These are phyloP conservation scores for Firmiana major DNA, from an alignment of 345 rosid species.

Conservation along the genomic window DNA sequence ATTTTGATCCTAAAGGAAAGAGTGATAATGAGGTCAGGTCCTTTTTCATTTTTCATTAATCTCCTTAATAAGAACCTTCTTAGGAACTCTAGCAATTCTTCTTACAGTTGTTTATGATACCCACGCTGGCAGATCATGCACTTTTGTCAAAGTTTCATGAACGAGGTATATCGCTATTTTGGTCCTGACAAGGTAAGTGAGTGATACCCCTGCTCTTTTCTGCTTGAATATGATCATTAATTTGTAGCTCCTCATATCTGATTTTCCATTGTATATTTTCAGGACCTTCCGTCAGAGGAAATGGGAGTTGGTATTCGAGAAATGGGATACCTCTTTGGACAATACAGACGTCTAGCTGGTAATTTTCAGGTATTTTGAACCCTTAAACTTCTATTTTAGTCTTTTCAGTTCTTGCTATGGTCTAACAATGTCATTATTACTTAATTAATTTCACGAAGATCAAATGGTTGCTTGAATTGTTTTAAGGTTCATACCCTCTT, in stretches of 20 bases:
- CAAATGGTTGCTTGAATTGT: neutral
- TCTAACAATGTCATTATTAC: neutral
- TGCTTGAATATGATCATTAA: neutral
- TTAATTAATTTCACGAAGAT: constrained; percentile 3
- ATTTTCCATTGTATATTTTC: constrained; percentile 11
- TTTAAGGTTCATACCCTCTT: neutral
- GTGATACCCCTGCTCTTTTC: neutral
- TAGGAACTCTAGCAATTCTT: constrained; percentile 25
- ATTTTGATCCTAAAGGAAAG: constrained; percentile 97
- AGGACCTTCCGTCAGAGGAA: constrained; percentile 99
- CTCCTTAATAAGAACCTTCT: constrained; percentile 12
- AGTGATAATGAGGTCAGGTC: constrained; percentile 86
- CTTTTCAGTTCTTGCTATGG: constrained; percentile 10
- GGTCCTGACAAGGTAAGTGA: constrained; percentile 86
- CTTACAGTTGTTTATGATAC: constrained; percentile 32
- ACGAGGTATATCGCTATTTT: constrained; percentile 83
- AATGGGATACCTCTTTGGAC: constrained; percentile 98
- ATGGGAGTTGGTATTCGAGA: constrained; percentile 96
- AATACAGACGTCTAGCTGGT: constrained; percentile 88
- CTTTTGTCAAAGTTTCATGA: constrained; percentile 99
- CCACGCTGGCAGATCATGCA: constrained; percentile 76
- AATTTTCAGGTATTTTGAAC: constrained; percentile 80
- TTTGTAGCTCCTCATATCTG: constrained; percentile 4
- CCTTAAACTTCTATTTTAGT: constrained; percentile 3
- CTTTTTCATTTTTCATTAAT: constrained; percentile 16